Conservation (phyloP, 2,329 filamentous ascomycete species). For the Scopulariopsis brevicaulis region DNA sequence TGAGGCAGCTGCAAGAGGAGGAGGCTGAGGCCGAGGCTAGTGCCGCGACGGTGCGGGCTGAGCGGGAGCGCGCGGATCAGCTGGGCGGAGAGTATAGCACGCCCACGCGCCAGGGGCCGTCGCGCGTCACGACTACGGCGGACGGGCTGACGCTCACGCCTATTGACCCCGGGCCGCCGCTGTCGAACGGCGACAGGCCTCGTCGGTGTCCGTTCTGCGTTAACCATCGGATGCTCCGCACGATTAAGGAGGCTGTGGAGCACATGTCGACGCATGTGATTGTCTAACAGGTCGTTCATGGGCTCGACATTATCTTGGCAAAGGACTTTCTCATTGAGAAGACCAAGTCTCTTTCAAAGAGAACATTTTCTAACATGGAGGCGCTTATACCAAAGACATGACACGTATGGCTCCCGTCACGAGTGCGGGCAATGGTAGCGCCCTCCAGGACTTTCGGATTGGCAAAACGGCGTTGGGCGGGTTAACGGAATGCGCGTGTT, state of each 20-base stretch:
- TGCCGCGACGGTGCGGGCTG: slow-evolving; percentile 40
- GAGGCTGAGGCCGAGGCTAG: slow-evolving; percentile 47
- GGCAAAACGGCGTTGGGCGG: not conserved
- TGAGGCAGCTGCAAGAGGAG: slow-evolving; percentile 46
- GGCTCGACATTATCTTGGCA: not conserved
- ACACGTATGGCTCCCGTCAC: not conserved
- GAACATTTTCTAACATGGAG: not conserved
- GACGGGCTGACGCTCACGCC: slow-evolving; percentile 41
- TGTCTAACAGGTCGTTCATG: slow-evolving; percentile 22
- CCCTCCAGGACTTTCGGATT: not conserved
- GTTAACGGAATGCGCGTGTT: not conserved
- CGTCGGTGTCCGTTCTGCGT: slow-evolving; percentile 49
- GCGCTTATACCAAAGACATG: not conserved
- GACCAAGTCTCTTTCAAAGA: not conserved
- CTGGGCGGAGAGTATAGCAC: slow-evolving; percentile 14
- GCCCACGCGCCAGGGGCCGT: slow-evolving; percentile 10
- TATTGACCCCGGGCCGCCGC: slow-evolving; percentile 36
- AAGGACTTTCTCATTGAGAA: not conserved
- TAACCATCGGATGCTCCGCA: slow-evolving; percentile 48
- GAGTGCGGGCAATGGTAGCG: not conserved
- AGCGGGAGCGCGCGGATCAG: slow-evolving; percentile 35
- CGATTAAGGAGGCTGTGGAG: slow-evolving; percentile 50
- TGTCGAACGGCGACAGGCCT: slow-evolving; percentile 34
- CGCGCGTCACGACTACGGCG: slow-evolving; percentile 8
- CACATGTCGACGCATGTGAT: slow-evolving; percentile 52